A percentile compares a stretch with the other conserved stretches of the same genome.
Evolutionary conservation across 2,329 filamentous ascomycete species (phyloP).

Genomic region (Hymenoscyphus repandus): DNA sequence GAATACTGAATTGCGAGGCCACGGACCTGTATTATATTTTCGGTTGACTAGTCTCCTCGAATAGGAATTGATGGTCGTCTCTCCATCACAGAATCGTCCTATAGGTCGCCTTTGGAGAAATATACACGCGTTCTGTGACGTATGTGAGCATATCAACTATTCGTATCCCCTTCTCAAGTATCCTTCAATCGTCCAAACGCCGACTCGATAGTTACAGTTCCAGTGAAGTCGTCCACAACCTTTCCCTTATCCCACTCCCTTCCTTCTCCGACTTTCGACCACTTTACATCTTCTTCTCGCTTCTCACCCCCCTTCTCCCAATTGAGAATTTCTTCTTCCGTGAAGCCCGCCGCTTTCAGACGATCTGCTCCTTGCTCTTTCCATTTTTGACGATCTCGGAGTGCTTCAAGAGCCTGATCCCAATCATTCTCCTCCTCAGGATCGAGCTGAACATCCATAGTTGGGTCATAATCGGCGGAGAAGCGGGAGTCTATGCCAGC

Average conservation of each 20-base stretch:
- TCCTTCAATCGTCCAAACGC: constrained; percentile 27
- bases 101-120: no score
- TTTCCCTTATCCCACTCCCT: constrained; percentile 66
- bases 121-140: neutral
- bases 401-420: constrained; percentile 73
- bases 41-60: no score
- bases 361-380: constrained; percentile 70
- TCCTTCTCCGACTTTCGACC: constrained; percentile 48
- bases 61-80: no score
- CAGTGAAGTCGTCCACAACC: constrained; percentile 46
- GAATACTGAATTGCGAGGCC: no score
- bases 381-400: constrained; percentile 76
- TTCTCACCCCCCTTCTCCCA: constrained; percentile 62
- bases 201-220: constrained; percentile 36
- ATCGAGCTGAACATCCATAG: constrained; percentile 49
- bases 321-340: constrained; percentile 65
- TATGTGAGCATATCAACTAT: neutral
- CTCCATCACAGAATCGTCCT: no score
- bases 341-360: constrained; percentile 72
- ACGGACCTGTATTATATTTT: no score
- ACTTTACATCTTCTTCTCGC: constrained; percentile 62
- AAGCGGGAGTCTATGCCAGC: constrained; percentile 79
- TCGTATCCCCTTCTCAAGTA: constrained; percentile 2
- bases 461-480: constrained; percentile 56
- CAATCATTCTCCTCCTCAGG: constrained; percentile 58